Base-by-base conservation (phyloP, 148 eudicot genomes). In the Silene uniflora region DNA sequence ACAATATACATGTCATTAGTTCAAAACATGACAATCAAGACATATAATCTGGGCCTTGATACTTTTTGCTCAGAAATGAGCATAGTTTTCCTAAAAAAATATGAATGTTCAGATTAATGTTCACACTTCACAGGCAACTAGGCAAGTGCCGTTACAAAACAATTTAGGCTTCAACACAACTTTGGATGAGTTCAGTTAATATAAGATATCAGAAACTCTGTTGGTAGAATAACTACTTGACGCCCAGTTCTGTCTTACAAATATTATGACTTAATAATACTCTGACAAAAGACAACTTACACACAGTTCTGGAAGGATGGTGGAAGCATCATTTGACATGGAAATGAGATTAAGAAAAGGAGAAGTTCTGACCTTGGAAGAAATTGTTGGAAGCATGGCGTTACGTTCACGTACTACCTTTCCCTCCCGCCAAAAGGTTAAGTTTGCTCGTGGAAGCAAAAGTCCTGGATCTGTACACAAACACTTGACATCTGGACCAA, bases 401-500 rank as follows among this genome's bases (percentile, higher is more conserved):
- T 93, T 93, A 54, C 97, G 94, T 81, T 93, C 98, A 44, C 98
- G 88, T 54, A 93, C 98, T 77, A 91, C 80, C 64, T 88, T 93
- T 13, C 95, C 98, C 61, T 89, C 90, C 39, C 95, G 88, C 98
- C 98, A 93, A 78, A 93, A 90, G 17, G 98, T 91, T 42, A 93
- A 82, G 79, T 93, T 93, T 74, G 97, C 98, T 78, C 98, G 86
- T 75, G 97, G 98, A 22, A 93, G 88, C 73, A 93, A 75, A 69
- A 93, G 93, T 23, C 98, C 98, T 58, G 98, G 94, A 84, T 93
- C 97, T 23, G 95, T 89, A 78, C 97, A 91, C 42, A 69, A 80
- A 70, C 98, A 91, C 87, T 86, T 93, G 77, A 93, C 98, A 85
- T 93, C 98, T 63, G 97, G 98, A 82, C 98, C 98, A 83, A 93